These are phyloP conservation scores for Trichoderma asperelloides DNA, from an alignment of 495 filamentous ascomycete species.

Conservation along the genomic window DNA sequence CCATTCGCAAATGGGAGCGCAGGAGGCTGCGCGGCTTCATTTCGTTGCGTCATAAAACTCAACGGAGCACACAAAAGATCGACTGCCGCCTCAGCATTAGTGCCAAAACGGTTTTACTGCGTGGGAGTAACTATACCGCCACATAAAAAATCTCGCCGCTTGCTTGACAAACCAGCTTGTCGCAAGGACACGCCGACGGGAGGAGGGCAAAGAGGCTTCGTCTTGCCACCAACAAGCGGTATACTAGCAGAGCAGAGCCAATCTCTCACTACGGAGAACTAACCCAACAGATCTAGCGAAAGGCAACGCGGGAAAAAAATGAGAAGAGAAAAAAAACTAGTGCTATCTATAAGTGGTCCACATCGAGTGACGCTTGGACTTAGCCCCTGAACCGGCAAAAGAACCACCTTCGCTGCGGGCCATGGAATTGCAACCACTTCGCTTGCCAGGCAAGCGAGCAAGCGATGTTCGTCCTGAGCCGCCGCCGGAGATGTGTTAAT, in stretches of 20 bases:
- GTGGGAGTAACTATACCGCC: too few species aligned
- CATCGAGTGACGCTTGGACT: neutral
- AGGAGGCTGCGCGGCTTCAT: neutral
- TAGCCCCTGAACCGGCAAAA: constrained; percentile 6
- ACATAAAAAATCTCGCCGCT: too few species aligned
- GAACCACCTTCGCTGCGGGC: neutral
- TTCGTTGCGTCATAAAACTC: neutral
- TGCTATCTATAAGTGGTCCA: neutral
- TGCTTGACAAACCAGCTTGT: too few species aligned
- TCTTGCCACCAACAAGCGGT: too few species aligned
- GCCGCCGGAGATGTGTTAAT: neutral
- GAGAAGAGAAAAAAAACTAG: neutral
- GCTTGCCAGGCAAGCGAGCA: neutral
- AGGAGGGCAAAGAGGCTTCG: too few species aligned
- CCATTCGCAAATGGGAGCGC: neutral
- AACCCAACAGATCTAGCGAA: neutral
- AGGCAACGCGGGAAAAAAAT: neutral
- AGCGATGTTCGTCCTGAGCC: neutral
- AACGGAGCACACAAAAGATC: neutral
- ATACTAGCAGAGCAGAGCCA: neutral
- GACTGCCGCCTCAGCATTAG: neutral
- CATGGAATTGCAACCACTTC: constrained; percentile 5
- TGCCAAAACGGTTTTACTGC: neutral
- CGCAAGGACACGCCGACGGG: too few species aligned
- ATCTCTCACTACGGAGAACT: neutral